phyloP scores from a whole-genome alignment of 495 filamentous ascomycete genomes.

The Articulospora tetracladia region DNA sequence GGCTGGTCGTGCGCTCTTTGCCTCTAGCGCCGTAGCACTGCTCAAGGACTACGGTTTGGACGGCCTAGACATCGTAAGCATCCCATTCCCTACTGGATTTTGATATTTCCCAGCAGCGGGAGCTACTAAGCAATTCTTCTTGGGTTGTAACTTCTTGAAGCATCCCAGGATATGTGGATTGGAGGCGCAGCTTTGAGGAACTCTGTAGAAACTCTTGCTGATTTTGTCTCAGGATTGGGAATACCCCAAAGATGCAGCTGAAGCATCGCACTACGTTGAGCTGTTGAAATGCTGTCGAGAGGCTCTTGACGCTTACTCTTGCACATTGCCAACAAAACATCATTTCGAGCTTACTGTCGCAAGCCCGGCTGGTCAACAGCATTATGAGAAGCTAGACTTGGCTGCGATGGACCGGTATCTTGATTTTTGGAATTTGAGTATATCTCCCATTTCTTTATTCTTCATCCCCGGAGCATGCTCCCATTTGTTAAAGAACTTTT shows the following conservation, averaged over 20 bases:
- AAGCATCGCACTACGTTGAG: slow-evolving; percentile 73
- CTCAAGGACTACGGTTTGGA: slow-evolving; percentile 61
- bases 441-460: too few species aligned
- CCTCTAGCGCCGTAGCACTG: slow-evolving; percentile 60
- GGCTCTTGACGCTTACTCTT: slow-evolving; percentile 57
- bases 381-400: slow-evolving; percentile 74
- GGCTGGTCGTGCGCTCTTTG: slow-evolving; percentile 63
- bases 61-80: slow-evolving; percentile 56
- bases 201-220: too few species aligned
- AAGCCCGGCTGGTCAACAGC: slow-evolving; percentile 56
- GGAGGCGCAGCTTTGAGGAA: too few species aligned
- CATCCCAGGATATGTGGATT: too few species aligned
- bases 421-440: slow-evolving; percentile 91
- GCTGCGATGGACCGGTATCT: slow-evolving; percentile 72
- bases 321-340: slow-evolving; percentile 40
- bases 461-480: too few species aligned
- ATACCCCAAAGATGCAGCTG: slow-evolving; percentile 48
- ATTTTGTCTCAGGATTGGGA: too few species aligned
- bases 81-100: too few species aligned
- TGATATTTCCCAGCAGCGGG: too few species aligned
- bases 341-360: slow-evolving; percentile 86
- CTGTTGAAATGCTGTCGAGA: slow-evolving; percentile 62
- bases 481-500: not conserved
- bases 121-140: too few species aligned
- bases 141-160: too few species aligned